Percentiles rank a stretch among this genome's conserved stretches.
Conservation (phyloP, 2,329 filamentous ascomycete genomes). For the Trichoderma sp. region DNA sequence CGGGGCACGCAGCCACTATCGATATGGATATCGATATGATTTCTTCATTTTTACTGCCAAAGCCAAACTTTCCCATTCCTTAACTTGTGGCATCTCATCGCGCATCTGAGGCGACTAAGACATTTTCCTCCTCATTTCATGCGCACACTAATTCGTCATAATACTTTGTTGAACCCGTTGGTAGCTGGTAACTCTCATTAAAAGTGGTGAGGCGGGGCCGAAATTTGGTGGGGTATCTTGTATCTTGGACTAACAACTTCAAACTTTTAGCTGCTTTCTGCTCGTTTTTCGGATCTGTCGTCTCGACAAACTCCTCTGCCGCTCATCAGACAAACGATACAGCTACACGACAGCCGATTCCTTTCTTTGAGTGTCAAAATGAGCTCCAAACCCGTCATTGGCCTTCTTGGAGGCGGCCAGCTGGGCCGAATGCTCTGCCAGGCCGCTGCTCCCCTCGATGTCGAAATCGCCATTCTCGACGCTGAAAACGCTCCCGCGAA, state of each 20-base stretch:
- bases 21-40: neutral
- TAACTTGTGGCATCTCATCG: neutral
- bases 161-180: neutral
- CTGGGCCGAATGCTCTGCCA: conserved; percentile 93
- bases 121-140: neutral
- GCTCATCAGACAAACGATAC: neutral
- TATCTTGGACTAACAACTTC: neutral
- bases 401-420: conserved; percentile 62
- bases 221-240: neutral
- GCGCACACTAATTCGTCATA: neutral
- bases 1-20: neutral
- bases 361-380: neutral
- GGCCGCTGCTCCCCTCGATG: conserved; percentile 70
- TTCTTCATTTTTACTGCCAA: neutral
- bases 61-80: neutral
- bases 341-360: neutral
- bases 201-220: neutral
- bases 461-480: conserved; percentile 77
- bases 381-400: conserved; percentile 40
- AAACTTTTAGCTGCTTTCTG: neutral
- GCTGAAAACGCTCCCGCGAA: conserved; percentile 74
- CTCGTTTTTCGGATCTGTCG: neutral
- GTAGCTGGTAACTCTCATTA: neutral
- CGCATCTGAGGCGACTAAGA: neutral
- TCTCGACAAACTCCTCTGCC: neutral